Conservation (phyloP, 306 rosid species). For the Inga leiocalycina region DNA sequence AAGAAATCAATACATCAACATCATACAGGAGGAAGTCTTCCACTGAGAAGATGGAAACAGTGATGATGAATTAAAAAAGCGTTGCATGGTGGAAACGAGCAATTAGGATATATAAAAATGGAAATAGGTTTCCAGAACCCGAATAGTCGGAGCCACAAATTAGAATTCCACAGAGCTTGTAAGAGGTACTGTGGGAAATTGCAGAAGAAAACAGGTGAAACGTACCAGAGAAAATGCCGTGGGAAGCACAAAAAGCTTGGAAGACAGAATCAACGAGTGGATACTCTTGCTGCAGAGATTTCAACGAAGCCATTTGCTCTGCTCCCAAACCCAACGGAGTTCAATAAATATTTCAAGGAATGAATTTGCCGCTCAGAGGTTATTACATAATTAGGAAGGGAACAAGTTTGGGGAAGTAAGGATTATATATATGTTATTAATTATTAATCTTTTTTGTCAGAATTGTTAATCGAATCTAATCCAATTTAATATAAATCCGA, state of each 20-base stretch:
- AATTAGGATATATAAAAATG: background rate
- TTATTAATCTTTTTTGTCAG: no score
- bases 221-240: constrained; percentile 43
- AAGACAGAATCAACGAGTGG: constrained; percentile 42
- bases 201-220: background rate
- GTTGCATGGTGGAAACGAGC: background rate
- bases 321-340: background rate
- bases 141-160: background rate
- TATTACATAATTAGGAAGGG: no score
- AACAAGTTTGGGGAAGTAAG: background rate
- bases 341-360: background rate
- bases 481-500: no score
- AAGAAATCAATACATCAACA: constrained; percentile 37
- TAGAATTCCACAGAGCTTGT: background rate
- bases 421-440: no score
- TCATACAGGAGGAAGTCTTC: constrained; percentile 64
- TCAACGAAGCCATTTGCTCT: constrained; percentile 46
- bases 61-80: background rate
- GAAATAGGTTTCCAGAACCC: background rate
- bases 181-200: background rate
- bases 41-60: constrained; percentile 34
- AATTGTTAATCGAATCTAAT: no score
- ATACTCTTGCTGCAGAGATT: constrained; percentile 39
- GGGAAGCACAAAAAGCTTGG: constrained; percentile 45
- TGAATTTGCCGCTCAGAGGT: background rate